Base-by-base conservation (phyloP, 495 filamentous ascomycete genomes). In the Apiosordaria backusii region DNA sequence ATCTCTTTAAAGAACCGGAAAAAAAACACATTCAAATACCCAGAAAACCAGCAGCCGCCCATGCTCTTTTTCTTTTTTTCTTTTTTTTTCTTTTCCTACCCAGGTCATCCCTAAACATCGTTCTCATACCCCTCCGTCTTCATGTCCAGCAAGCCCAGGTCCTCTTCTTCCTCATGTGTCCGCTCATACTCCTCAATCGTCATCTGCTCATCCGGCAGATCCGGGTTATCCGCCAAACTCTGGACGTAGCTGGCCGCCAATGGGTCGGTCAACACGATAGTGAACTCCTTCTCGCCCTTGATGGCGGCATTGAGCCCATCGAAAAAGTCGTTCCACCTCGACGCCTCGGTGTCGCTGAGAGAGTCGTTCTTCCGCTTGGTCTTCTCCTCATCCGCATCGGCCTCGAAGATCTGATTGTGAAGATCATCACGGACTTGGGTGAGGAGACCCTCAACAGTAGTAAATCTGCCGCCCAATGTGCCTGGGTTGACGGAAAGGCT, bases 381-480 rank as follows among this genome's bases (percentile, higher is more conserved):
- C 25, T 60, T 65, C 4, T 53, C 74, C 0, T 24, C 65, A 23
- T 79, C 76, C 23, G 83, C 79, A 53, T 84, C 87, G 18, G 87
- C 80, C 70, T 96, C 88, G 79, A 93, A 99, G 70, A 97, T 93
- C 64, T 92, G 89, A 50, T 84, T 86, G 71, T 87, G 87, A 52
- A 98, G 82, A 74, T 98, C 93, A 73, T 97, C 89, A 50, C 92
- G 87, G 62, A 99, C 88, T 76, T 98, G 92, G 0, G 91, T 93
- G n/a, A 98, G 82, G 22, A 97, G 85, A 67, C 95, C 95, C 77
- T 98, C 96, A 21, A 98, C 86, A 4, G 96, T 99, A 10, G 95
- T 98, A 81, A 99, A 99, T 52, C 93, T 88, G n/a, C 94, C 94
- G 67, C 95, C 95, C 4, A 98, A 85, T 0, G 94, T 97, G 53